phyloP scores from a whole-genome alignment of 1,284 basidiomycete genomes.

The Cryptococcus sp. region DNA sequence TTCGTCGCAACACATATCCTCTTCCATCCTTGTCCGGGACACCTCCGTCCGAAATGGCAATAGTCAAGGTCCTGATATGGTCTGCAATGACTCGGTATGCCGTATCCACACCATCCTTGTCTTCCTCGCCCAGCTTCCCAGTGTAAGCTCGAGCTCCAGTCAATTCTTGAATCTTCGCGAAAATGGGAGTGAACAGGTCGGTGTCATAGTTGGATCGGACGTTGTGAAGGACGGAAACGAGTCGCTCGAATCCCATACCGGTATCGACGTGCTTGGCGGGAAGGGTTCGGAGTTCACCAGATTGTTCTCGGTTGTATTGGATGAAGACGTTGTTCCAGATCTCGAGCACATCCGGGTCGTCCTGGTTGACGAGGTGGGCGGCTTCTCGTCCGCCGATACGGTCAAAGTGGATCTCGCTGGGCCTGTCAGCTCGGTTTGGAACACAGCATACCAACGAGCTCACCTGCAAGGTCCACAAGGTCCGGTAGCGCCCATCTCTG shows the following conservation, averaged over 20 bases:
- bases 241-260: constrained; percentile 96
- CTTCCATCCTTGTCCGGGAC: constrained; percentile 93
- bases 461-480: constrained; percentile 95
- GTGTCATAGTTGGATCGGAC: constrained; percentile 96
- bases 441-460: constrained; percentile 16
- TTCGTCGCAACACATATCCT: constrained; percentile 90
- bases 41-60: constrained; percentile 93
- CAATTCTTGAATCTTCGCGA: constrained; percentile 78
- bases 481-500: constrained; percentile 97
- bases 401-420: constrained; percentile 92
- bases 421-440: background rate
- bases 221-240: constrained; percentile 90
- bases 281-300: constrained; percentile 71
- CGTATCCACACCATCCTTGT: constrained; percentile 90
- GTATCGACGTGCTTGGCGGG: constrained; percentile 97
- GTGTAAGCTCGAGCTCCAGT: constrained; percentile 81
- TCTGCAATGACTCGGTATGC: constrained; percentile 97
- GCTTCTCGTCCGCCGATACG: constrained; percentile 87
- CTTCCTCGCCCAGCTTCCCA: constrained; percentile 89
- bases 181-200: constrained; percentile 88
- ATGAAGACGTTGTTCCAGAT: constrained; percentile 99
- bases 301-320: constrained; percentile 92
- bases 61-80: constrained; percentile 90
- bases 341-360: constrained; percentile 93
- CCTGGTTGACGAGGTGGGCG: constrained; percentile 83